Evolutionary conservation across 2,329 filamentous ascomycete genomes (phyloP), one percentile per base, ranked within the genome.

Genomic region (Colletotrichum theobromicola): DNA sequence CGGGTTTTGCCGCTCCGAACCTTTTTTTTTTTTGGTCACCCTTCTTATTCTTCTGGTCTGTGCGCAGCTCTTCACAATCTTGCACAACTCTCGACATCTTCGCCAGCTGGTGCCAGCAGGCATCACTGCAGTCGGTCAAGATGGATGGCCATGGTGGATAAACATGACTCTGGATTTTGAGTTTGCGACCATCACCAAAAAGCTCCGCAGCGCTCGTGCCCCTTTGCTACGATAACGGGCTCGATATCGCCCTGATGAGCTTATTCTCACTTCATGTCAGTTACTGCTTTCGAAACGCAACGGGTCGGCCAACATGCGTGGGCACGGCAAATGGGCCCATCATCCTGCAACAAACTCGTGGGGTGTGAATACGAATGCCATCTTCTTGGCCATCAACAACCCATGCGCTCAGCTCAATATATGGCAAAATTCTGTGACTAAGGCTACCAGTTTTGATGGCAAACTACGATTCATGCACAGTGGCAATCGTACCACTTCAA

Each of bases 1-100:
- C 24, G 26, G 35, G 72, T 74, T 74, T 72, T 9, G 13, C 72
- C 72, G 61, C 37, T 55, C 72, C 72, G 72, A 62, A 24, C 26
- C 16, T 15, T 63, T 26, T 68, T 15, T 10, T 60, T 60, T 46
- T 24, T 15, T 30, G 24, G 4, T 60, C 7, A 37, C 13, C 7
- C n/a, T 15, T n/a, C 10, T 28, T 60, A 2, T 30, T 26, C 30
- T 26, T 70, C 32, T 15, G 5, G 60, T 24, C 35, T 42, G 55
- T 65, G n/a, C 42, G 7, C 7, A 12, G 26, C 5, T 26, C 21
- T 67, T 37, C 28, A 24, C 16, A 21, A 9, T 26, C 46, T 32
- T 18, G 15, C 30, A 5, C 5, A 13, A 21, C 10, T 8, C 1
- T 4, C 5, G 24, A 8, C 7, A 6, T 2, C 3, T 4, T 5